phyloP scores from a whole-genome alignment of 208 protist genomes.

The Trypanosoma grayi region DNA sequence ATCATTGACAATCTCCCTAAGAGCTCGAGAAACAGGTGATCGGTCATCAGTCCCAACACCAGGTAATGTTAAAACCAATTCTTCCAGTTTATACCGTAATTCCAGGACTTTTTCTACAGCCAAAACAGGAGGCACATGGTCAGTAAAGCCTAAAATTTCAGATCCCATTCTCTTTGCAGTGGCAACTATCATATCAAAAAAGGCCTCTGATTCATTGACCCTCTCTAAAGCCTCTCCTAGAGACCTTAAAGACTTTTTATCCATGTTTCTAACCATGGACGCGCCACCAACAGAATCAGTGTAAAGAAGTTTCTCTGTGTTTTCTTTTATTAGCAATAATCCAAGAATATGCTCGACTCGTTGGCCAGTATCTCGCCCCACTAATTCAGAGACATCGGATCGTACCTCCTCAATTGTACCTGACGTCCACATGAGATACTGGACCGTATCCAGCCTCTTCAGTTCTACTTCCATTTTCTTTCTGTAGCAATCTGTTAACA shows the following conservation, averaged over 20 bases:
- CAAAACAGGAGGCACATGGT: background rate
- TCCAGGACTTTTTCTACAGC: slow-evolving; percentile 18
- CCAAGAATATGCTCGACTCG: slow-evolving; percentile 17
- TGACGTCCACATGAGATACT: slow-evolving; percentile 32
- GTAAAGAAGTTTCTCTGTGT: slow-evolving; percentile 25
- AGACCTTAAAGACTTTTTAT: slow-evolving; percentile 3
- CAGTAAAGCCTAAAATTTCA: slow-evolving; percentile 8
- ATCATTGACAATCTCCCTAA: slow-evolving; percentile 40
- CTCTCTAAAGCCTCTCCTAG: slow-evolving; percentile 10
- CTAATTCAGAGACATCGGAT: slow-evolving; percentile 18
- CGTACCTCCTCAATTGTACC: slow-evolving; percentile 13
- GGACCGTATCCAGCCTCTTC: background rate
- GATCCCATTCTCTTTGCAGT: slow-evolving; percentile 14
- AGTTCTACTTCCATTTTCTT: slow-evolving; percentile 14
- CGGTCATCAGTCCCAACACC: background rate
- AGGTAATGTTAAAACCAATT: slow-evolving; percentile 13
- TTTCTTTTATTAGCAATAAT: slow-evolving; percentile 25
- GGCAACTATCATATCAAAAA: slow-evolving; percentile 15
- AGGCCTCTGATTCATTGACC: slow-evolving; percentile 17
- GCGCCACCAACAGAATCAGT: slow-evolving; percentile 16
- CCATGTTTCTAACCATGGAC: slow-evolving; percentile 18
- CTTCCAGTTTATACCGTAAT: slow-evolving; percentile 10
- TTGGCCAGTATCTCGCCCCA: slow-evolving; percentile 14
- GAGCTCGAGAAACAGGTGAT: slow-evolving; percentile 13
- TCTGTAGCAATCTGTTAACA: slow-evolving; percentile 16